Base-by-base conservation (phyloP, 495 filamentous ascomycete genomes). In the Beverwykella pulmonaria region DNA sequence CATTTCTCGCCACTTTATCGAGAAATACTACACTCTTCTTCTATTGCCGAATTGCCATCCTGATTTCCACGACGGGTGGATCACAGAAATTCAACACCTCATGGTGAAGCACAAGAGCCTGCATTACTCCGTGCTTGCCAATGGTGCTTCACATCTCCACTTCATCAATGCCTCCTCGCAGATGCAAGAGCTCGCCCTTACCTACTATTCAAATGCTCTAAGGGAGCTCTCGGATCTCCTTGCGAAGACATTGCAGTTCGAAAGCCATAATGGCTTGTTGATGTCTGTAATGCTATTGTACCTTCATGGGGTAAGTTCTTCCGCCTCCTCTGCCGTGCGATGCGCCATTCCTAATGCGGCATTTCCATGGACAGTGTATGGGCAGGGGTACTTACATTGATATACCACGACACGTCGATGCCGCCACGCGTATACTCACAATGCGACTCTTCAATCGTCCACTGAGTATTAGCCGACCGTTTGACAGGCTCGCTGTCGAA, bases 61-160 rank as follows among this genome's bases (percentile, higher is more conserved):
- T 22, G 44, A 47, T 6, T 47, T 47, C n/a, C n/a, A 47, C 44
- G 20, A 47, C 20, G 44, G 44, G 3, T 47, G 44, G 44, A 47
- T 47, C n/a, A 22, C 44, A 17, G 44, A 47, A 22, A 47, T 47
- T 47, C 44, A 47, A 17, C 44, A 6, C 20, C 44, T 47, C 44
- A 47, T 47, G 44, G 20, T 47, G 20, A 17, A 47, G 44, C 44
- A 47, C 44, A 47, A 47, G 44, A 47, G 44, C 44, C 15, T 47
- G 20, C 44, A 47, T 15, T 47, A 47, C n/a, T 47, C 44, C 5
- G 44, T 47, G 15, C 44, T 47, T 17, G 44, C 44, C 4, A 47
- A 47, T 17, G 44, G 44, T 6, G 44, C 44, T 22, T 47, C 44
- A 15, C 44, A 47, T 47, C 44, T 47, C 15, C 44, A 47, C 20